phyloP scores from a whole-genome alignment of 1,284 basidiomycete species.

The Singerocomus rubriflavus region DNA sequence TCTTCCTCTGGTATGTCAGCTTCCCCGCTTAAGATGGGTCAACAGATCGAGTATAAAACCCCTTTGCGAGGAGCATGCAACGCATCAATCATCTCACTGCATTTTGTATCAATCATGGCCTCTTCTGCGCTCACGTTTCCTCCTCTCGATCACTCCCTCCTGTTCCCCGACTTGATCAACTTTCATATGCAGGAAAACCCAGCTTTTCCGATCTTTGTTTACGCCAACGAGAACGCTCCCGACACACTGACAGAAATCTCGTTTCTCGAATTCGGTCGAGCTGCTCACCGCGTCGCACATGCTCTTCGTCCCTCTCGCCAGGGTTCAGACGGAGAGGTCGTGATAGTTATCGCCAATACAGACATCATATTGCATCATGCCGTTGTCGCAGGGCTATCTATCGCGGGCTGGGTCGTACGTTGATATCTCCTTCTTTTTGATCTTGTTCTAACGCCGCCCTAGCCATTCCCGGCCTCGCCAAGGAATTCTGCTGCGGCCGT shows the following conservation, averaged over 20 bases:
- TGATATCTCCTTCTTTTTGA: background rate
- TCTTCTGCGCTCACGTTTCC: background rate
- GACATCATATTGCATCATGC: slow-evolving; percentile 9
- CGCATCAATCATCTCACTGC: too few relatives aligned
- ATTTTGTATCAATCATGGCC: too few relatives aligned
- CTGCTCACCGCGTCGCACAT: slow-evolving; percentile 7
- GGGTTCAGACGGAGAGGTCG: slow-evolving; percentile 4
- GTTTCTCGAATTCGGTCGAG: slow-evolving; percentile 13
- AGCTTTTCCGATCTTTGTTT: slow-evolving; percentile 2
- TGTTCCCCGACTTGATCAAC: slow-evolving; percentile 8
- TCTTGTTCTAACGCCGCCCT: background rate
- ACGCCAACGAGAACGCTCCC: background rate
- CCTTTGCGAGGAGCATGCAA: too few relatives aligned
- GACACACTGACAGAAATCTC: background rate
- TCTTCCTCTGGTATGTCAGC: too few relatives aligned
- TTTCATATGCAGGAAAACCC: slow-evolving; percentile 7
- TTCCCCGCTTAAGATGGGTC: too few relatives aligned
- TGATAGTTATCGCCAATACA: slow-evolving; percentile 8
- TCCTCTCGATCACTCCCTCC: slow-evolving; percentile 5
- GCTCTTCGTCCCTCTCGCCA: slow-evolving; percentile 3
- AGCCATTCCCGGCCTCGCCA: slow-evolving; percentile 9
- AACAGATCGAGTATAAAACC: too few relatives aligned
- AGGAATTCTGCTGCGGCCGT: slow-evolving; percentile 4
- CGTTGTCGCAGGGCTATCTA: background rate
- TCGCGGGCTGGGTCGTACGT: slow-evolving; percentile 6